These are phyloP conservation scores for Pyrenula massariospora DNA, from an alignment of 495 filamentous ascomycete species.

Conservation along the genomic window DNA sequence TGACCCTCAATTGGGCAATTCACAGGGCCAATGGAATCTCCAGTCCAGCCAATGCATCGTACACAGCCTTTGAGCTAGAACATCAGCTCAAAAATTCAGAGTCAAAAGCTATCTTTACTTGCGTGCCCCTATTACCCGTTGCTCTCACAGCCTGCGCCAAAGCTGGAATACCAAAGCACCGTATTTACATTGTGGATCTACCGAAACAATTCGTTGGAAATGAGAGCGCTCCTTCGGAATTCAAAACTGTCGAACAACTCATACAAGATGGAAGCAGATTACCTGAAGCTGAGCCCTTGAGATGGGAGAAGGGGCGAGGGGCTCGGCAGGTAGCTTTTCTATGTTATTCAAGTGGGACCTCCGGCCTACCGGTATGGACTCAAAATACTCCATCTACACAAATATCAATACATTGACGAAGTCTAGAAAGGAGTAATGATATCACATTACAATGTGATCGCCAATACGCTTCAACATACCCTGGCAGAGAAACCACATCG, in stretches of 20 bases:
- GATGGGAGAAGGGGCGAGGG: constrained; percentile 65
- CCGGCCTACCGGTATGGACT: constrained; percentile 60
- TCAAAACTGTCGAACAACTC: constrained; percentile 62
- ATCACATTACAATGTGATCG: constrained; percentile 77
- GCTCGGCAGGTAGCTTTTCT: constrained; percentile 68
- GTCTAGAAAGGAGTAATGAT: constrained; percentile 89
- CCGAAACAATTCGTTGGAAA: constrained; percentile 39
- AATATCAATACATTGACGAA: neutral
- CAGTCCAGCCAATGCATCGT: constrained; percentile 75
- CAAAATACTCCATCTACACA: neutral
- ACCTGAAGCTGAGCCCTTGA: constrained; percentile 49
- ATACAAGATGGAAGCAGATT: constrained; percentile 51
- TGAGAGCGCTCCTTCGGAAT: constrained; percentile 32
- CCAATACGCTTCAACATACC: constrained; percentile 59
- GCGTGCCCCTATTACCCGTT: constrained; percentile 57
- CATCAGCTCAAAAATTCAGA: constrained; percentile 70
- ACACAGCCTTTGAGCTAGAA: constrained; percentile 61
- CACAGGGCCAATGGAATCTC: constrained; percentile 67
- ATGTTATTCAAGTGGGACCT: constrained; percentile 85
- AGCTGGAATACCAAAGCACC: constrained; percentile 56
- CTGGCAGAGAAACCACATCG: constrained; percentile 41
- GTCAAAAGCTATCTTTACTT: constrained; percentile 70
- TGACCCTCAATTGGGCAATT: constrained; percentile 63
- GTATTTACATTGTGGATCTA: constrained; percentile 63
- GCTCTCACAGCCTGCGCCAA: constrained; percentile 58